phyloP scores from a whole-genome alignment of 495 filamentous ascomycete species.

The Neurospora sp. region DNA sequence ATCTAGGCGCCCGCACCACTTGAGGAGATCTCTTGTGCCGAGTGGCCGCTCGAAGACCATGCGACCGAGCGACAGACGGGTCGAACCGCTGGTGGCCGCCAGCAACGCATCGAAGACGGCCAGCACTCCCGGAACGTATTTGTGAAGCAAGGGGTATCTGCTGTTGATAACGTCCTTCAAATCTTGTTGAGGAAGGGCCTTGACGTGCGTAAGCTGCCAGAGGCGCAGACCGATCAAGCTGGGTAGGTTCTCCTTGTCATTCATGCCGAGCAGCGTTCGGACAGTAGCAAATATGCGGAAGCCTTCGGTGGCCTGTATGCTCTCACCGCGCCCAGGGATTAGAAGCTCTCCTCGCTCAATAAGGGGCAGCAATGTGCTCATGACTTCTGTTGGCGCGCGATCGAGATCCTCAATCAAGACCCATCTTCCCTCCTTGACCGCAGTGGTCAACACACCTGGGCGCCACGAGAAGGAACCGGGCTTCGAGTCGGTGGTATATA shows the following conservation, averaged over 20 bases:
- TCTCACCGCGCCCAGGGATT: slow-evolving; percentile 78
- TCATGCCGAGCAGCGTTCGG: slow-evolving; percentile 61
- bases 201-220: slow-evolving; percentile 66
- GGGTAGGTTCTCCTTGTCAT: slow-evolving; percentile 54
- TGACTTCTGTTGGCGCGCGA: slow-evolving; percentile 88
- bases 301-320: slow-evolving; percentile 65
- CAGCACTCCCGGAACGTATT: slow-evolving; percentile 61
- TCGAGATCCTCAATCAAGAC: slow-evolving; percentile 94
- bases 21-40: slow-evolving; percentile 75
- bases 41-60: slow-evolving; percentile 46
- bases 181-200: slow-evolving; percentile 58
- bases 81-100: slow-evolving; percentile 36
- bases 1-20: slow-evolving; percentile 73
- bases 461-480: slow-evolving; percentile 87
- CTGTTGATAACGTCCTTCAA: slow-evolving; percentile 60
- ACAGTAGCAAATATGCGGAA: slow-evolving; percentile 90
- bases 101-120: slow-evolving; percentile 63
- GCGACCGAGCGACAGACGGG: slow-evolving; percentile 44
- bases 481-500: slow-evolving; percentile 77
- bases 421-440: slow-evolving; percentile 89
- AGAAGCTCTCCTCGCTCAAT: slow-evolving; percentile 81
- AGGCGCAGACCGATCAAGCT: slow-evolving; percentile 64
- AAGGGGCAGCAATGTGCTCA: slow-evolving; percentile 81
- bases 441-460: slow-evolving; percentile 87
- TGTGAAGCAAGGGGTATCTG: slow-evolving; percentile 58